Percentiles rank a stretch among this genome's conserved stretches.
These are phyloP conservation scores for Zymoseptoria pseudotritici DNA, from an alignment of 2,329 filamentous ascomycete genomes.

Conservation along the genomic window DNA sequence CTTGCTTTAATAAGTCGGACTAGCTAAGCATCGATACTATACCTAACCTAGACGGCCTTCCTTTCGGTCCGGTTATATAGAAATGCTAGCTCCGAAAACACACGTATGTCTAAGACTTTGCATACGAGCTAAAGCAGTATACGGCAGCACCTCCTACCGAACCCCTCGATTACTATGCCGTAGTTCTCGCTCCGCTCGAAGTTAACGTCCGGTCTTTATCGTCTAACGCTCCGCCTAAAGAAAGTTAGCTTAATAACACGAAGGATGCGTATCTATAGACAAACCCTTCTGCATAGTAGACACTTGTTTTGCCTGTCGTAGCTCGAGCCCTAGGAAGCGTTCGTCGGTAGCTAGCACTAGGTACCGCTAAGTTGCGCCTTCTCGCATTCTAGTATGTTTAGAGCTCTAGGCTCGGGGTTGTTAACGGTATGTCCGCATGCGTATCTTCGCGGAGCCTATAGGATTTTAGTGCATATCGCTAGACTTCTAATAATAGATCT, in stretches of 20 bases:
- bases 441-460: background rate
- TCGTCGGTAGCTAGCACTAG: background rate
- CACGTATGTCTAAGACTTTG: conserved; percentile 8
- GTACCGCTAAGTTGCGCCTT: background rate
- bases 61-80: conserved; percentile 5
- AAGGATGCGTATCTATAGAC: background rate
- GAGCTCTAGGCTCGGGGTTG: background rate
- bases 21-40: conserved; percentile 8
- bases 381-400: background rate
- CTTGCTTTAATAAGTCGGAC: conserved; percentile 7
- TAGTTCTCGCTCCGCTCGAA: conserved; percentile 1
- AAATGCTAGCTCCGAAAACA: conserved; percentile 10
- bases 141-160: conserved; percentile 3
- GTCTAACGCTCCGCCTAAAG: conserved; percentile 6
- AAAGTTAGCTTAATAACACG: background rate
- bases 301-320: background rate
- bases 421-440: background rate
- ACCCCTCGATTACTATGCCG: conserved; percentile 2
- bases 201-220: conserved; percentile 10
- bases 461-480: background rate
- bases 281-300: background rate
- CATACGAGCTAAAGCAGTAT: conserved; percentile 2
- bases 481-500: too few species aligned
- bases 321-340: background rate
- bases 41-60: conserved; percentile 6